Evolutionary conservation across 176 grass and related monocot genomes (phyloP).

Genomic region (Carex pumila): DNA sequence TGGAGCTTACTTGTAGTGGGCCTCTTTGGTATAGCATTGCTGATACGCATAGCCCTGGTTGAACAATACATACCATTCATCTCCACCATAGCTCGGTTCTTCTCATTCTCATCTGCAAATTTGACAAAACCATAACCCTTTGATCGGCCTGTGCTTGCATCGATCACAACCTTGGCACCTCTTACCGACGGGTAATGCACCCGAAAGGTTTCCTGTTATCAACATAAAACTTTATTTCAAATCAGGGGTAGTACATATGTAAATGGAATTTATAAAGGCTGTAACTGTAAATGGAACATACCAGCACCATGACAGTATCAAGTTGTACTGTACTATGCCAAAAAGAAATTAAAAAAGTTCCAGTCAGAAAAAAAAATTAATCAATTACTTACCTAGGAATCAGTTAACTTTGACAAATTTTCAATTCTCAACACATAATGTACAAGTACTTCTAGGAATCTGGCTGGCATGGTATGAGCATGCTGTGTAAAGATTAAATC

Average conservation of each 20-base stretch:
- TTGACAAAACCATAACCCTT: conserved; percentile 99
- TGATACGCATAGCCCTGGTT: conserved; percentile 93
- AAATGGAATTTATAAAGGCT: background rate
- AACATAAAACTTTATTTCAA: background rate
- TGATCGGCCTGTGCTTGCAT: conserved; percentile 88
- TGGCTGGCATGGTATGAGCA: background rate
- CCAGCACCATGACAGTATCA: background rate
- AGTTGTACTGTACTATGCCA: background rate
- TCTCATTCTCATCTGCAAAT: conserved; percentile 93
- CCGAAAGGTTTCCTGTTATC: conserved; percentile 72
- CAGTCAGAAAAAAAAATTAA: background rate
- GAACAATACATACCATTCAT: conserved; percentile 98
- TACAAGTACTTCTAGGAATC: background rate
- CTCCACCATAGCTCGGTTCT: conserved; percentile 95
- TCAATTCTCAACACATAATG: background rate
- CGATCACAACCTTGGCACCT: conserved; percentile 98
- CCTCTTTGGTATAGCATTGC: conserved; percentile 86
- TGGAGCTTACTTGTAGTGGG: conserved; percentile 53
- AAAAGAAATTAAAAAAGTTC: background rate
- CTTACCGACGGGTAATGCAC: conserved; percentile 75
- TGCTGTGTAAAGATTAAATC: background rate
- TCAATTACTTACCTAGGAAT: background rate
- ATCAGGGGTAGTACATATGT: background rate
- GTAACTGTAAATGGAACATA: background rate
- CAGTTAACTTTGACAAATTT: background rate